Percentiles rank a stretch among this genome's conserved stretches.
Conservation (phyloP, 495 filamentous ascomycete genomes). For the Penicillium bialowiezense region DNA sequence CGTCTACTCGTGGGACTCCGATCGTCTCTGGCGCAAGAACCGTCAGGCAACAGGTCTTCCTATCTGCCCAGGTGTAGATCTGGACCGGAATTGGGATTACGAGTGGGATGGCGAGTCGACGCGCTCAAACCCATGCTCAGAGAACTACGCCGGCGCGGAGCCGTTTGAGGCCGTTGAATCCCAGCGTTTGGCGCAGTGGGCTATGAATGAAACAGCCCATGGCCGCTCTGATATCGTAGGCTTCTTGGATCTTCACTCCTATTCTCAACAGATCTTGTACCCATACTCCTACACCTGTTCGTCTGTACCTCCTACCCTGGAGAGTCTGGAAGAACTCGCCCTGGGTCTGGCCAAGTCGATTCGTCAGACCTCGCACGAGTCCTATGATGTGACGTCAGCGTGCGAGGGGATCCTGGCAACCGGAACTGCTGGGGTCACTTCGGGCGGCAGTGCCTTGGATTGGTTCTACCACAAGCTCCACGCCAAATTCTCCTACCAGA, state of each 20-base stretch:
- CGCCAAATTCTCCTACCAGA: constrained; percentile 85
- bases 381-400: constrained; percentile 79
- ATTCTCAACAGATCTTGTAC: constrained; percentile 92
- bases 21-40: constrained; percentile 95
- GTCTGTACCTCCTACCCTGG: constrained; percentile 73
- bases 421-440: constrained; percentile 44
- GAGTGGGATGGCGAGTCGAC: constrained; percentile 72
- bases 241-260: constrained; percentile 90
- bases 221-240: constrained; percentile 72
- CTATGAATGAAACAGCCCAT: constrained; percentile 71
- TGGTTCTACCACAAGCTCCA: constrained; percentile 91
- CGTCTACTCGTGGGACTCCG: constrained; percentile 85
- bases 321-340: constrained; percentile 87
- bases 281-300: constrained; percentile 87
- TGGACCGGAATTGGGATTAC: constrained; percentile 82
- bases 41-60: constrained; percentile 77
- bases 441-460: constrained; percentile 84
- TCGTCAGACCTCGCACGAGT: constrained; percentile 66
- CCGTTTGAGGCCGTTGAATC: constrained; percentile 87
- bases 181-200: constrained; percentile 74
- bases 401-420: constrained; percentile 72
- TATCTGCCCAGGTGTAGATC: constrained; percentile 83
- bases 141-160: constrained; percentile 80
- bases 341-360: constrained; percentile 91
- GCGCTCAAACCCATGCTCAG: constrained; percentile 81